Evolutionary conservation across 2,329 filamentous ascomycete genomes (phyloP), one percentile per base, ranked within the genome.

Genomic region (Phyllosticta ampelicida): DNA sequence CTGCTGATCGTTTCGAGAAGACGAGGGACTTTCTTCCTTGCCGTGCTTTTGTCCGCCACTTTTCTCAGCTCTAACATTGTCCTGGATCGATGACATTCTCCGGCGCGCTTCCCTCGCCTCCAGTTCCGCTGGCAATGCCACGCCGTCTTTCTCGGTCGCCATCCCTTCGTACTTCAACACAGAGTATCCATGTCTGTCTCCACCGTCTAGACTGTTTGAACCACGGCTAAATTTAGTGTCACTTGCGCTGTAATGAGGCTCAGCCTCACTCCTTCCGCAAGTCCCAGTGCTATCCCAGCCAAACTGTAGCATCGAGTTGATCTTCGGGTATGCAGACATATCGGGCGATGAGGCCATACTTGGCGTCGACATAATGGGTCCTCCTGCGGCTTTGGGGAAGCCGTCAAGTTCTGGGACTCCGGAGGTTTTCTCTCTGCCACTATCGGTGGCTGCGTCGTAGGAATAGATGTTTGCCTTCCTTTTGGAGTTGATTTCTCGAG

Each of bases 371-470:
- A 48, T 44, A 23, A 58, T 58, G 36, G 50, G 21, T 13, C 55
- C 55, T 10, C 55, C 55, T 10, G 51, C 13, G 2, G 55, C 55
- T 19, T 44, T 50, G 44, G 55, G 55, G 23, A 49, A 58, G 23
- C 55, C 55, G 18, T 58, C 55, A 1, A 58, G 55, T 18, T 58
- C 55, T 3, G 55, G 48, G 23, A 58, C 23, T 21, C 21, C 30
- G 8, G 50, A 48, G 2, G 16, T 16, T 11, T 58, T 58, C 30
- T 53, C 55, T 13, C 44, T 5, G 2, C 18, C 36, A 4, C 16
- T 30, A 1, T 20, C 9, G 20, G 36, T 20, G 5, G 13, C 36
- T 1, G 13, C 13, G 13, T 6, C n/a, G 36, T n/a, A 44, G 6
- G 13, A 16, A 13, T n/a, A n/a, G 30, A n/a, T 16, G 8, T 16